Conservation (phyloP, 2,329 filamentous ascomycete species). For the Diaporthe aspalathi region DNA sequence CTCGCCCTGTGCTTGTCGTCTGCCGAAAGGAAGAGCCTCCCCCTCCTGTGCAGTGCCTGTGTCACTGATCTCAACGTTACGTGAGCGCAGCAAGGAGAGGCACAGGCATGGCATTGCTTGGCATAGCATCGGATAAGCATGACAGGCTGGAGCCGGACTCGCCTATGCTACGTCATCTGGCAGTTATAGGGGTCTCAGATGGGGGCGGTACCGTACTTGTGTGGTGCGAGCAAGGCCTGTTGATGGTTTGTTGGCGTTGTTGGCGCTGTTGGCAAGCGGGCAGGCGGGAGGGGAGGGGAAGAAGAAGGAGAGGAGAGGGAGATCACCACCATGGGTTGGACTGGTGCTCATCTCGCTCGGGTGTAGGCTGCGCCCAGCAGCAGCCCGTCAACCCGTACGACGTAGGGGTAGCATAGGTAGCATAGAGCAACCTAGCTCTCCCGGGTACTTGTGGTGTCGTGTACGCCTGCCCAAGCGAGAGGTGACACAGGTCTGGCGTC, state of each 20-base stretch:
- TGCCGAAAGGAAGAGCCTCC: not conserved
- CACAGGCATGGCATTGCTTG: not conserved
- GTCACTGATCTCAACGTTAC: not conserved
- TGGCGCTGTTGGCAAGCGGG: too few relatives aligned
- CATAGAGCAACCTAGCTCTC: too few relatives aligned
- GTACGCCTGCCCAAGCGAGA: conserved; percentile 10
- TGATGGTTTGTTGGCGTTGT: conserved; percentile 23
- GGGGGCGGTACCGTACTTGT: not conserved
- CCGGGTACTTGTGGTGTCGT: not conserved
- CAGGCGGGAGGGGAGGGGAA: not conserved
- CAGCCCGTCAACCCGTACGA: too few relatives aligned
- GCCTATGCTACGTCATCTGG: conserved; percentile 21
- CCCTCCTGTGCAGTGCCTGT: not conserved
- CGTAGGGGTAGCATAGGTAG: not conserved
- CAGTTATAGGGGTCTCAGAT: conserved; percentile 16
- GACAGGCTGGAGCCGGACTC: not conserved
- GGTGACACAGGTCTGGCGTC: conserved; percentile 16
- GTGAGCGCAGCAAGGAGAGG: not conserved
- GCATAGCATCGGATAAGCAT: not conserved
- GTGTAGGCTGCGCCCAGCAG: not conserved
- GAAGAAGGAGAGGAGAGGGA: not conserved
- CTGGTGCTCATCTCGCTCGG: conserved; percentile 8
- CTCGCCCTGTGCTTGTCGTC: not conserved
- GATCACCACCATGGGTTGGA: conserved; percentile 11
- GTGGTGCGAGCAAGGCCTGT: conserved; percentile 3